Conservation (phyloP, 176 grass and related monocot genomes). For the Musa acuminata region DNA sequence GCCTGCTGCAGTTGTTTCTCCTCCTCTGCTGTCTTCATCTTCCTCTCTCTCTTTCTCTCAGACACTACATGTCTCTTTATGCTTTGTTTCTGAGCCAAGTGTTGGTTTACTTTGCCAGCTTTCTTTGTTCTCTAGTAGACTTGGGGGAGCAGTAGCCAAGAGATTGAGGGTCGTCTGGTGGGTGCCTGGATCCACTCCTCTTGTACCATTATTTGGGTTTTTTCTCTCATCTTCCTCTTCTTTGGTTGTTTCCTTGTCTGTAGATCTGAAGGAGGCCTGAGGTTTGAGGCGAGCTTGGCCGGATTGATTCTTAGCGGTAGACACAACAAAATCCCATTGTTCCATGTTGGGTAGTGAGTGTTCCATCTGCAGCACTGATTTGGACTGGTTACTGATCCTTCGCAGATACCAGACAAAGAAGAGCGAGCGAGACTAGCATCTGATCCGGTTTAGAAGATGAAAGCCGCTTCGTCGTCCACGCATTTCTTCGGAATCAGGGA, state of each 20-base stretch:
- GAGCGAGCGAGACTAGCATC: neutral
- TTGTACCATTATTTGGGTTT: slow-evolving; percentile 1
- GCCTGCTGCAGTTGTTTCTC: too few relatives aligned
- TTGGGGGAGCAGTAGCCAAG: slow-evolving; percentile 12
- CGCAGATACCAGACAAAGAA: slow-evolving; percentile 27
- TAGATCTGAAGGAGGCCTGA: slow-evolving; percentile 7
- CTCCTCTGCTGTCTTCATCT: neutral
- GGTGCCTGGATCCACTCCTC: neutral
- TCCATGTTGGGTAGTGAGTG: slow-evolving; percentile 18
- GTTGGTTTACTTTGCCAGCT: slow-evolving; percentile 18
- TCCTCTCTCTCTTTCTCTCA: neutral
- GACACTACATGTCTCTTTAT: neutral
- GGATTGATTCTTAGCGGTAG: slow-evolving; percentile 15
- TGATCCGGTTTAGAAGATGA: slow-evolving; percentile 34
- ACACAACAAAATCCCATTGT: slow-evolving; percentile 13
- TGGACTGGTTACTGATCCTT: slow-evolving; percentile 14
- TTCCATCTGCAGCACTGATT: slow-evolving; percentile 17
- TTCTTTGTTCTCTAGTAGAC: slow-evolving; percentile 37
- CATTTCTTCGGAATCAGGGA: slow-evolving; percentile 64
- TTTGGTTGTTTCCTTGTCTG: slow-evolving; percentile 23
- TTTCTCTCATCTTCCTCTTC: neutral
- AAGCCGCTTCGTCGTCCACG: slow-evolving; percentile 52
- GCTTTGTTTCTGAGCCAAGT: neutral
- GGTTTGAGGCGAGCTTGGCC: neutral
- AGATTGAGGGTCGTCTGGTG: neutral